Base-by-base conservation (phyloP, 495 filamentous ascomycete genomes). In the Astrocystis sublimbata region DNA sequence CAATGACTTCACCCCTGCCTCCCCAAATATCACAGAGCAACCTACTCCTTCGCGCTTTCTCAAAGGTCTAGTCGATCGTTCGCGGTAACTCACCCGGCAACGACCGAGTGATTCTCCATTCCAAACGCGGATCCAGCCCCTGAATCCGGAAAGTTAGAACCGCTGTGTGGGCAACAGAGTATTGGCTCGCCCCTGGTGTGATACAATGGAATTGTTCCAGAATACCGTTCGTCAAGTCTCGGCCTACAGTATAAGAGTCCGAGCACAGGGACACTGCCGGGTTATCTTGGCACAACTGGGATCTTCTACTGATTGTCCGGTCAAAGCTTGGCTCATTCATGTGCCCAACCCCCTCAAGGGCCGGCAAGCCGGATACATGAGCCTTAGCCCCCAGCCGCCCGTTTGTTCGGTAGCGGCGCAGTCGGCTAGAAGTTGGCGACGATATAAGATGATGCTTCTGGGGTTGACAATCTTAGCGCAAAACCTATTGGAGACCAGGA, bases 21-120 rank as follows among this genome's bases (percentile, higher is more conserved):
- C 52, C 52, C 52, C 52, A 36, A 56, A 15, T 3, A 30, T 30
- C 36, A 19, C 2, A 56, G 52, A 56, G 41, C 52, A 42, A 10
- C 52, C 33, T 9, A 26, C 24, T 21, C 50, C 50, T 17, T 4
- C 19, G 17, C 50, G 15, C 40, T 4, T 9, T 13, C 5, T 17
- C 19, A 21, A 8, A 6, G 8, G 31, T 41, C 26, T 42, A 19
- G 36, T 36, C 36, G 24, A 56, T 42, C 52, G 42, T 30, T 41
- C 24, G 19, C 13, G 9, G 49, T 17, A 52, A 33, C 4, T 17
- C 17, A 21, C 17, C 9, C 36, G 31, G 52, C 52, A 41, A 17
- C 28, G 31, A 36, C 36, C 52, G 52, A 13, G 35, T 21, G 3
- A 51, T 33, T 33, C 17, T 30, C 19, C 23, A 56, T 56, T 28